Conservation (phyloP, 1,139 yeast genomes). For the Saccharomyces hybrid region DNA sequence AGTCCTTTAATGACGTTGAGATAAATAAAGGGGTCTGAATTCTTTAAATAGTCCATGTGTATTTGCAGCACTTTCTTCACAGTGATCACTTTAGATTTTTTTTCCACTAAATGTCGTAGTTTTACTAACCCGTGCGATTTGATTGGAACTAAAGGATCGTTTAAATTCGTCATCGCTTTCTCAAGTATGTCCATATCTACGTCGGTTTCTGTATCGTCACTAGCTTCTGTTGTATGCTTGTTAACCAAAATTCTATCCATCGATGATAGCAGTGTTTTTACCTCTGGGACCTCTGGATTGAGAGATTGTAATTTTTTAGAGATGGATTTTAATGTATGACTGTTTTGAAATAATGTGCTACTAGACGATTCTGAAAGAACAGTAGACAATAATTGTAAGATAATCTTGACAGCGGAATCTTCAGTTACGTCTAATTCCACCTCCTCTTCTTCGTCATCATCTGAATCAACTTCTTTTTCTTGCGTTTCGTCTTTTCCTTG, state of each 20-base stretch:
- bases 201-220: conserved; percentile 13
- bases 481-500: conserved; percentile 24
- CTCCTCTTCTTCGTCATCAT: conserved; percentile 37
- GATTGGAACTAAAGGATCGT: conserved; percentile 76
- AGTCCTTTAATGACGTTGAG: conserved; percentile 77
- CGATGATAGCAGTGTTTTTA: conserved; percentile 2
- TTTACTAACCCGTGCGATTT: conserved; percentile 78
- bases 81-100: conserved; percentile 44
- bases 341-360: conserved; percentile 4
- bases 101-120: conserved; percentile 50
- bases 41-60: conserved; percentile 59
- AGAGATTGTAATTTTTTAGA: conserved; percentile 8
- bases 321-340: conserved; percentile 10
- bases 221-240: neutral
- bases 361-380: conserved; percentile 32
- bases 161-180: conserved; percentile 58
- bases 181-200: conserved; percentile 35
- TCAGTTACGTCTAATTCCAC: conserved; percentile 31
- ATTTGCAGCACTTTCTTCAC: conserved; percentile 50
- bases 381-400: conserved; percentile 50
- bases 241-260: conserved; percentile 3
- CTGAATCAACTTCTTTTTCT: conserved; percentile 36
- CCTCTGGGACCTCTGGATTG: neutral
- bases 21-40: conserved; percentile 81
- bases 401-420: conserved; percentile 20